Percentiles rank a stretch among this genome's conserved stretches.
Evolutionary conservation across 2,329 filamentous ascomycete species (phyloP).

Genomic region (Tolypocladium ovalisporum): DNA sequence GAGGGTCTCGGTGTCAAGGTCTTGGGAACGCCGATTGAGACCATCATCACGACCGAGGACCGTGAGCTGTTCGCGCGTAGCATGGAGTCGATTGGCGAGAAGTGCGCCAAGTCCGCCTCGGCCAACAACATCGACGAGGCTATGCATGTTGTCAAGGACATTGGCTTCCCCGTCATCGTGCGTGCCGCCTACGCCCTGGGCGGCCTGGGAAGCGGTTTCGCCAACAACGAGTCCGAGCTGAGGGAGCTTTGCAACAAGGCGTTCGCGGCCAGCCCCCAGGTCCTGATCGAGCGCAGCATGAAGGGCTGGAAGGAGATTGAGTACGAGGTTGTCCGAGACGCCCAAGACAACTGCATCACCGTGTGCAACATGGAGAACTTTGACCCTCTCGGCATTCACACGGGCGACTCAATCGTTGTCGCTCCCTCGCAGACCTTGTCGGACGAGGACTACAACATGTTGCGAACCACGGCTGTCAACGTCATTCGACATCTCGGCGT

Average conservation of each 20-base stretch:
- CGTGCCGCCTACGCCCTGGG: constrained; percentile 93
- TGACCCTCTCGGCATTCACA: constrained; percentile 94
- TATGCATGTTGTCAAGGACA: constrained; percentile 74
- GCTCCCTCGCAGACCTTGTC: constrained; percentile 94
- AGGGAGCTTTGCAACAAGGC: constrained; percentile 87
- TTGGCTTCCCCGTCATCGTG: constrained; percentile 94
- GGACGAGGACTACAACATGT: constrained; percentile 98
- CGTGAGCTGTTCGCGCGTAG: constrained; percentile 93
- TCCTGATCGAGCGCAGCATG: constrained; percentile 96
- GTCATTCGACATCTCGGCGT: constrained; percentile 95
- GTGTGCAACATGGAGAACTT: constrained; percentile 99
- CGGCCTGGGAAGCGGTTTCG: constrained; percentile 90
- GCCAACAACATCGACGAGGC: constrained; percentile 84
- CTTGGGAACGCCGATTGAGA: constrained; percentile 91
- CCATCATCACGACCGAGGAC: constrained; percentile 97
- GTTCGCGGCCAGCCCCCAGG: constrained; percentile 88
- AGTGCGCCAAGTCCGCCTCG: constrained; percentile 94
- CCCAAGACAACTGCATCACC: constrained; percentile 95
- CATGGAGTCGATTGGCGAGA: constrained; percentile 97
- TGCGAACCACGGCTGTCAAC: constrained; percentile 91
- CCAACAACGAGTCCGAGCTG: constrained; percentile 74
- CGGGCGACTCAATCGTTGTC: constrained; percentile 95
- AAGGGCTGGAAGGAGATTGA: constrained; percentile 99
- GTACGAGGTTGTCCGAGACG: constrained; percentile 95
- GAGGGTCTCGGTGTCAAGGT: constrained; percentile 86